These are phyloP conservation scores for Stygiomarasmius scandens DNA, from an alignment of 1,284 basidiomycete species.

Conservation along the genomic window DNA sequence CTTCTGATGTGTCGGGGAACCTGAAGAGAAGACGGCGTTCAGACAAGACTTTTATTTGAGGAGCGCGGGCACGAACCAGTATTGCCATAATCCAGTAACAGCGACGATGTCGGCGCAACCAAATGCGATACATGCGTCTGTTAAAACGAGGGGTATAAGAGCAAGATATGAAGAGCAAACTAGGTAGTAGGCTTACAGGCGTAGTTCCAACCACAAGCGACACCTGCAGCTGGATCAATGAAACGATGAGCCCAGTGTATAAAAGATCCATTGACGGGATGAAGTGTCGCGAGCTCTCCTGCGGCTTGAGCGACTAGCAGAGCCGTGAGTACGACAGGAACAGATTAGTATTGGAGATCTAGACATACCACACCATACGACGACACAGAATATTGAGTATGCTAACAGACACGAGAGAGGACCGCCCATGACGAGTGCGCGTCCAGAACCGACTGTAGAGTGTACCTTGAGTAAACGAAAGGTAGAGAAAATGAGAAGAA, in stretches of 20 bases:
- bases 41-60: neutral
- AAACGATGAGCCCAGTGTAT: slow-evolving; percentile 18
- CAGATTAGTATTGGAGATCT: too few relatives aligned
- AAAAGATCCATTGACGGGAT: slow-evolving; percentile 18
- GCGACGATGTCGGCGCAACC: slow-evolving; percentile 17
- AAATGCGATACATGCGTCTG: slow-evolving; percentile 18
- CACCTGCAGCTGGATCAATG: slow-evolving; percentile 17
- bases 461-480: neutral
- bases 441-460: slow-evolving; percentile 15
- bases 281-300: slow-evolving; percentile 14
- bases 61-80: slow-evolving; percentile 11
- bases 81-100: slow-evolving; percentile 16
- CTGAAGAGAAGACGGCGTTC: neutral
- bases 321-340: too few relatives aligned
- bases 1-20: slow-evolving; percentile 16
- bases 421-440: slow-evolving; percentile 17
- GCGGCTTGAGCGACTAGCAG: slow-evolving; percentile 13
- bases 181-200: slow-evolving; percentile 4
- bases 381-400: slow-evolving; percentile 16
- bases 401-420: slow-evolving; percentile 16
- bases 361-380: slow-evolving; percentile 18
- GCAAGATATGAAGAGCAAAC: neutral
- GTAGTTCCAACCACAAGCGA: slow-evolving; percentile 20
- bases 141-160: neutral
- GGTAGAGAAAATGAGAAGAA: neutral